Evolutionary conservation across 2,329 filamentous ascomycete species (phyloP), one percentile per base, ranked within the genome.

Genomic region (Alternaria arborescens): DNA sequence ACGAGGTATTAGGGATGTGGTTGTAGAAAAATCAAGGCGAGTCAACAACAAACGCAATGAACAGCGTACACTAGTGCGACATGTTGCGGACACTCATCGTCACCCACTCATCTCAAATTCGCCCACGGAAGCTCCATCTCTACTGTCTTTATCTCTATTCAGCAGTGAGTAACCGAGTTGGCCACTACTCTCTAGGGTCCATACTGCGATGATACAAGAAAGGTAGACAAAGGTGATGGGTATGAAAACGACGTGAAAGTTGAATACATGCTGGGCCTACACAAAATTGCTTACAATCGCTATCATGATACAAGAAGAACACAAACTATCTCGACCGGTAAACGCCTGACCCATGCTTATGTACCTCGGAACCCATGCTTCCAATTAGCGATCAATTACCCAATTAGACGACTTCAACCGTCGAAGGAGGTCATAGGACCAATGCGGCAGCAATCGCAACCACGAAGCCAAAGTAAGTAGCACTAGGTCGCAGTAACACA

Each of bases 381-480:
- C 6, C 6, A 20, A 41, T 41, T 38, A 50, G 16, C 20, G 6
- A 50, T 22, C 46, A 50, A 50, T 24, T 26, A 38, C 22, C 14
- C 46, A 36, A 50, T n/a, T n/a, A 50, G 30, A 50, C 46, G 14
- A 50, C 32, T 38, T 22, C 16, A 43, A 41, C 28, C 46, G 34
- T 43, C 41, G 16, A 52, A 46, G 38, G 12, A 41, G 32, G n/a
- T 61, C n/a, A 74, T 26, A 74, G n/a, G 12, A 70, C 32, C 30
- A 74, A 38, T 5, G 58, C 61, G 7, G 46, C 72, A 8, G 58
- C 64, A 8, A 69, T 52, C 18, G 66, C 65, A 52, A 72, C 26
- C 0, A 71, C 50, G 1, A 74, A 52, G 7, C 57, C 66, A 26
- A 73, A 56, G 46, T 66, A 72, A n/a, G 56, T 61, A 1, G 48